Conservation (phyloP, 2,329 filamentous ascomycete genomes). For the Cladophialophora chaetospira region DNA sequence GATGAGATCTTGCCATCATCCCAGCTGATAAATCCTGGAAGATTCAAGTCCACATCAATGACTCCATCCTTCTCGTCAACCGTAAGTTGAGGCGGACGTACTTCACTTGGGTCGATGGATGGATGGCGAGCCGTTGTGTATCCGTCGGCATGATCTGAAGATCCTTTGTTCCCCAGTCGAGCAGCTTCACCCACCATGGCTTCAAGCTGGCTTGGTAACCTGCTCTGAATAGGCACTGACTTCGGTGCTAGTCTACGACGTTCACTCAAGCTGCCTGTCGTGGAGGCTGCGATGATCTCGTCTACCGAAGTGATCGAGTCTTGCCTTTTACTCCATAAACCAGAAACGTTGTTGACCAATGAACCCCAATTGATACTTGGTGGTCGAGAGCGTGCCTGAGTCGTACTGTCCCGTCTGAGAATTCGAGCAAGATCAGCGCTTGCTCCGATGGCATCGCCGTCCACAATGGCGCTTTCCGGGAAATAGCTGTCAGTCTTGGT, state of each 20-base stretch:
- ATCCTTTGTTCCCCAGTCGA: background rate
- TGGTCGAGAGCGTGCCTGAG: slow-evolving; percentile 48
- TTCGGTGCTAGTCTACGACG: slow-evolving; percentile 18
- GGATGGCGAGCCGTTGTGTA: background rate
- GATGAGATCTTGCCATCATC: slow-evolving; percentile 34
- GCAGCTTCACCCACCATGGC: slow-evolving; percentile 46
- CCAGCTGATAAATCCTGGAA: slow-evolving; percentile 52
- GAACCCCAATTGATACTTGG: slow-evolving; percentile 59
- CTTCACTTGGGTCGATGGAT: slow-evolving; percentile 12
- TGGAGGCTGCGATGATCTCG: slow-evolving; percentile 36
- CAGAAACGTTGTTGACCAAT: slow-evolving; percentile 50
- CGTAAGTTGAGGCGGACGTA: slow-evolving; percentile 27
- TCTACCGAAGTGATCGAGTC: slow-evolving; percentile 48
- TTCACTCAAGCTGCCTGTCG: slow-evolving; percentile 22
- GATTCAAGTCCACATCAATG: slow-evolving; percentile 61
- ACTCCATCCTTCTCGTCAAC: slow-evolving; percentile 55
- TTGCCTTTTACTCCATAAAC: slow-evolving; percentile 56
- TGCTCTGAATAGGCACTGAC: slow-evolving; percentile 18
- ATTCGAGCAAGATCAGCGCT: slow-evolving; percentile 58
- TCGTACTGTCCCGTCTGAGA: slow-evolving; percentile 56
- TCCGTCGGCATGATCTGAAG: background rate
- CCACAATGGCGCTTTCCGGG: slow-evolving; percentile 30
- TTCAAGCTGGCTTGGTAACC: slow-evolving; percentile 35
- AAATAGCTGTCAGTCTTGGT: slow-evolving; percentile 30
- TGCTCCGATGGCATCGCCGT: slow-evolving; percentile 49